Evolutionary conservation across 75 land plant genomes (phyloP), one percentile per base, ranked within the genome.

Genomic region (Picea glauca): DNA sequence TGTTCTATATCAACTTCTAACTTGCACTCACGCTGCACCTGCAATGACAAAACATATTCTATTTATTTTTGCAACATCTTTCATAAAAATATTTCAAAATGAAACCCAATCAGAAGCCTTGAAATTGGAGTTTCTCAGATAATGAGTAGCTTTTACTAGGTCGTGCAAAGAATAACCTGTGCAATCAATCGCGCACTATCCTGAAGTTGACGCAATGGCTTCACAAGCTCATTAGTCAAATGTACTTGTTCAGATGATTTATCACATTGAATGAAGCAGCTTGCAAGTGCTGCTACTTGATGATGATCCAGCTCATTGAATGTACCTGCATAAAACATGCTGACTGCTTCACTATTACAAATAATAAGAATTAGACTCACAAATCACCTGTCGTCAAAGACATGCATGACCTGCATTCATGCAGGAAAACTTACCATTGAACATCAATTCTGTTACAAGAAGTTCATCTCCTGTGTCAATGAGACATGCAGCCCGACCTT

Each of bases 401-500:
- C 17, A 32, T 18, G 4, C 18, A 78, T 18, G 17, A 14, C 43
- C 35, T 58, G 32, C 50, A 72, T 23, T 76, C 62, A 64, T 11
- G 40, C 3, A 38, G 15, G 61, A 31, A 63, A 72, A n/a, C 20
- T 79, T 72, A 90, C 96, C 93, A 86, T 96, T 93, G 76, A 96
- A 94, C 95, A 96, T 96, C 54, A 96, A 81, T 72, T 96, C 99
- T 23, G 99, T 94, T 5, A 94, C 93, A 80, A 96, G 92, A 32
- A 96, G 98, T 72, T 96, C 98, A 88, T 96, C 99, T 58, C 93
- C 99, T 46, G 99, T 96, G 79, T 96, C 99, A 70, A 96, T 94
- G 73, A 92, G 84, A 83, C 98, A 94, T 40, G 99, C 99, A 76
- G 99, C 99, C 38, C 98, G 91, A 20, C 98, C 99, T 82, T 96